Base-by-base conservation (phyloP, 352 stramenopile genomes). In the Pythium volutum region DNA sequence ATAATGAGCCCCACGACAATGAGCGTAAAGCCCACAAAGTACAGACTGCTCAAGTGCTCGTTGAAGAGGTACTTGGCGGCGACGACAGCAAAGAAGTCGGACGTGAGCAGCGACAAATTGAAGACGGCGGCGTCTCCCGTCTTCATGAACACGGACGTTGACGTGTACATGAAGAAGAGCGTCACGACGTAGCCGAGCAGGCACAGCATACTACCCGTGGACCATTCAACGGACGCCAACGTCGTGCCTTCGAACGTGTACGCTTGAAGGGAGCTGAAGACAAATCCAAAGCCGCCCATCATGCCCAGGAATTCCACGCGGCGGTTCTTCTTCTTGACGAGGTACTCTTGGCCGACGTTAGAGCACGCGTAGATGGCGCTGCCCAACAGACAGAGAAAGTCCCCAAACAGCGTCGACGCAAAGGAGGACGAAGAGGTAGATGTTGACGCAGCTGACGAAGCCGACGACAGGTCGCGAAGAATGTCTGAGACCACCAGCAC, bases 101-200 rank as follows among this genome's bases (percentile, higher is more conserved):
- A 97, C 18, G 94, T 97, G 65, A 99, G 91, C 55, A 99, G 70
- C 12, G 90, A 98, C 43, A 99, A 71, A 77, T 99, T 99, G 67
- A 99, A 95, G 26, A 98, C 72, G 11, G 95, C 96, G 10, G 96
- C 92, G 81, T 99, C 96, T 36, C 83, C 87, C 12, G 80, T 77
- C 29, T 87, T 82, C 52, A 89, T 76, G 60, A 89, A 89, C 59
- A 79, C 79, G 54, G 87, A 95, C 5, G 87, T 97, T 51, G 79
- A 81, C 16, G 85, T 85, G 76, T 98, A 98, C 79, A 98, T 96
- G 67, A 75, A 80, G 71, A 85, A 97, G n/a, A 85, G 58, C 53
- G 81, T 95, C 65, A 79, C 29, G 42, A 90, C 83, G 65, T 96
- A 97, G 16, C 80, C 83, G 7, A 81, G 18, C 12, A 95, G 65